phyloP scores from a whole-genome alignment of 1,139 yeast species.

The Pneumocystis sp. region DNA sequence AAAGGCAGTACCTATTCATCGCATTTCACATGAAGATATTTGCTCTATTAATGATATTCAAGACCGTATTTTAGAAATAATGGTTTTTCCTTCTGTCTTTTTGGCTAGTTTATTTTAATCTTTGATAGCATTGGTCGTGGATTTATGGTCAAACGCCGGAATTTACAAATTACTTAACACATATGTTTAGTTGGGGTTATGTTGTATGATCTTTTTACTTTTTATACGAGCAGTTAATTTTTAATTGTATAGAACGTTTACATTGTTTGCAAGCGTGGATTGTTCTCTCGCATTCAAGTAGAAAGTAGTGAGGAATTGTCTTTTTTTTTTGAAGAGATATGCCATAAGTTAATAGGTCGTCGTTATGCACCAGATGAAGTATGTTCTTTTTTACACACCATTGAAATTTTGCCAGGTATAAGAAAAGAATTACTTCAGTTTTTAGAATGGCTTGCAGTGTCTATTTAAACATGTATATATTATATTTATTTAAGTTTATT shows the following conservation, averaged over 20 bases:
- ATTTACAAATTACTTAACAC: conserved; percentile 32
- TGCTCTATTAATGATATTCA: background rate
- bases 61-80: background rate
- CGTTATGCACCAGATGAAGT: background rate
- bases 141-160: conserved; percentile 55
- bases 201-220: background rate
- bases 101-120: background rate
- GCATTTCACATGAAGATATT: conserved; percentile 11
- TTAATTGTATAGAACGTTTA: background rate
- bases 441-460: background rate
- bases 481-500: background rate
- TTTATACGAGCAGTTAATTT: background rate
- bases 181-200: background rate
- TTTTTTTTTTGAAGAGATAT: background rate
- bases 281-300: background rate
- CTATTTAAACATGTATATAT: conserved; percentile 1
- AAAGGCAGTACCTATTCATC: conserved; percentile 5
- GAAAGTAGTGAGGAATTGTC: background rate
- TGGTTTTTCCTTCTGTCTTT: conserved; percentile 3
- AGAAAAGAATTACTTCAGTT: background rate
- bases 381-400: background rate
- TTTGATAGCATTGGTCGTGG: conserved; percentile 51
- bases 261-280: background rate
- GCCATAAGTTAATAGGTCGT: background rate
- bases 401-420: background rate